Conservation (phyloP, 2,329 filamentous ascomycete genomes). For the Colletotrichum chrysophilum region DNA sequence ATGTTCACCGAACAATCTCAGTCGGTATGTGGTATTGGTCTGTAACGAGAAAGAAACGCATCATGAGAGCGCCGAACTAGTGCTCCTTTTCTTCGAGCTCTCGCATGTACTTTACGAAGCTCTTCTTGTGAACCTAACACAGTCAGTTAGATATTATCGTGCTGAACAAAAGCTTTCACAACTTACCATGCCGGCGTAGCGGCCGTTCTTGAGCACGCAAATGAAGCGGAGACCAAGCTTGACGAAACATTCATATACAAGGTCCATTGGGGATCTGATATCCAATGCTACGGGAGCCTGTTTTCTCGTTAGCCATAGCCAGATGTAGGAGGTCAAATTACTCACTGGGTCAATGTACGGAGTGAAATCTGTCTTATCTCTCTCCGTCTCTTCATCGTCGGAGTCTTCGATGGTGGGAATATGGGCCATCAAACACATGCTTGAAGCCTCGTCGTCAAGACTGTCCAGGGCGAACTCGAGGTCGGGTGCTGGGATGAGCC, state of each 20-base stretch:
- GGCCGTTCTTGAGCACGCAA: slow-evolving; percentile 84
- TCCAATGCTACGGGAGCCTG: slow-evolving; percentile 87
- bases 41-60: neutral
- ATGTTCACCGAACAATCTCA: neutral
- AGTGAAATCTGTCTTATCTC: slow-evolving; percentile 83
- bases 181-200: slow-evolving; percentile 85
- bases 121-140: slow-evolving; percentile 87
- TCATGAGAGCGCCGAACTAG: neutral
- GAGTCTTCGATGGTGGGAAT: slow-evolving; percentile 67
- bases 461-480: slow-evolving; percentile 91
- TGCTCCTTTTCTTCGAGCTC: slow-evolving; percentile 69
- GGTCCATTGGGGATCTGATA: slow-evolving; percentile 86
- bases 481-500: slow-evolving; percentile 91
- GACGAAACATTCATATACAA: slow-evolving; percentile 96
- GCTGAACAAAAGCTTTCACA: neutral
- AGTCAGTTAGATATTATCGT: neutral
- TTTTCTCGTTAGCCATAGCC: neutral
- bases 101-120: slow-evolving; percentile 92
- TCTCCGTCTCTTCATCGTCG: slow-evolving; percentile 57
- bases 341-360: slow-evolving; percentile 85
- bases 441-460: slow-evolving; percentile 75
- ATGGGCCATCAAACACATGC: slow-evolving; percentile 82
- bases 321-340: neutral
- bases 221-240: slow-evolving; percentile 93
- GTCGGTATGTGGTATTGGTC: neutral